Base-by-base conservation (phyloP, 306 rosid species). In the Abrus precatorius region DNA sequence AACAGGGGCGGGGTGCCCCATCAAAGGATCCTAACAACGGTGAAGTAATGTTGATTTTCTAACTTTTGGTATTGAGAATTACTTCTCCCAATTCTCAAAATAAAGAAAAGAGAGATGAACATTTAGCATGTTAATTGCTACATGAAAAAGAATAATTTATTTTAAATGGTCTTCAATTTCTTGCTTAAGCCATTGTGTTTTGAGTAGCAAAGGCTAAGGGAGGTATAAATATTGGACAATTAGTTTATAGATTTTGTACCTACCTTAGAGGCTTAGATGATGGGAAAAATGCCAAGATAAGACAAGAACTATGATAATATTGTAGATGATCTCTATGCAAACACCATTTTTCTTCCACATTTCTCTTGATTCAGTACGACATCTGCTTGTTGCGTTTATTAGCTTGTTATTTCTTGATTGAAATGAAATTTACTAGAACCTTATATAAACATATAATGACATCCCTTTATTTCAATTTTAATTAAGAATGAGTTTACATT, bases 161-260 rank as follows among this genome's bases (percentile, higher is more conserved):
- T 36, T 38, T 45, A 27, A 47, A 49, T 49, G 44, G 72, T 68
- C 56, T 33, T 34, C 69, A 47, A 74, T 43, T 69, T 56, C 28
- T 68, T 12, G 3, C 48, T 29, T 56, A 9, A 36, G n/a, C 34
- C 56, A 50, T 69, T 68, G 41, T 33, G 44, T 68, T 3, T 10
- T 20, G 45, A 41, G 32, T 49, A 38, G 47, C 38, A 50, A 59
- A 13, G 62, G 27, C 56, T 36, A n/a, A 9, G 71, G 61, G 50
- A 11, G 54, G 32, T 48, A 50, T 65, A 40, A 12, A 11, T 9
- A 50, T 78, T 45, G 9, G 45, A 69, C 33, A 14, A 62, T 20
- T 57, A 74, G 52, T 70, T 79, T 57, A 5, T 12, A 32, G 76
- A 30, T 74, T 81, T 81, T 57, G 61, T 66, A 52, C 69, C 65